Evolutionary conservation across 1,139 yeast species (phyloP).

Genomic region (Sugiyamaella japonica): DNA sequence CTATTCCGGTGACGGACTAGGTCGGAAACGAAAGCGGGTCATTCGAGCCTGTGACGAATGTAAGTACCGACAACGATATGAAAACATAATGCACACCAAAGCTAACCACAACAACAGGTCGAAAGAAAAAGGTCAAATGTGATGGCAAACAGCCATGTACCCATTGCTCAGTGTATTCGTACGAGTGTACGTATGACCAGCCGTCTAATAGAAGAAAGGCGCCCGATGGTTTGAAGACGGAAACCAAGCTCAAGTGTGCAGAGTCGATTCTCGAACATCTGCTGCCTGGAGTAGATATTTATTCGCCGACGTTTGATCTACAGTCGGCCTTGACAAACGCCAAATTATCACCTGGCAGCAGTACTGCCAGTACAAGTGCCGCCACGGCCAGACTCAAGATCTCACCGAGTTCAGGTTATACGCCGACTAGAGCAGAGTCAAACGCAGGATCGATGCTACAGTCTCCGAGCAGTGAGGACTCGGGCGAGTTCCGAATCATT

Average conservation of each 20-base stretch:
- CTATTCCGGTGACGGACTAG: too few species aligned
- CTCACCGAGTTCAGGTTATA: slow-evolving; percentile 12
- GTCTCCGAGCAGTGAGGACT: slow-evolving; percentile 17
- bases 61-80: too few species aligned
- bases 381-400: slow-evolving; percentile 1
- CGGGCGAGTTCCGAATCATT: slow-evolving; percentile 51
- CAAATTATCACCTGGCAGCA: neutral
- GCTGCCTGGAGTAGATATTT: slow-evolving; percentile 52
- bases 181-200: slow-evolving; percentile 67
- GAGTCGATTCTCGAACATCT: slow-evolving; percentile 46
- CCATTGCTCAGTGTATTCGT: slow-evolving; percentile 78
- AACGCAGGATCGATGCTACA: slow-evolving; percentile 15
- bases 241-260: slow-evolving; percentile 41
- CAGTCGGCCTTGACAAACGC: slow-evolving; percentile 30
- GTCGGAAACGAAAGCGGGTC: too few species aligned
- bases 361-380: neutral
- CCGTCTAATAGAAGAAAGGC: slow-evolving; percentile 63
- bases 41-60: too few species aligned
- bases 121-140: slow-evolving; percentile 76
- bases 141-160: slow-evolving; percentile 87
- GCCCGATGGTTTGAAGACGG: slow-evolving; percentile 42
- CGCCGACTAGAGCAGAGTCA: slow-evolving; percentile 11
- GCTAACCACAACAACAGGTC: slow-evolving; percentile 27
- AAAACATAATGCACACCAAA: too few species aligned
- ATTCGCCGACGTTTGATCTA: slow-evolving; percentile 49